phyloP scores from a whole-genome alignment of 176 grass and related monocot genomes.

The Juncus effusus region DNA sequence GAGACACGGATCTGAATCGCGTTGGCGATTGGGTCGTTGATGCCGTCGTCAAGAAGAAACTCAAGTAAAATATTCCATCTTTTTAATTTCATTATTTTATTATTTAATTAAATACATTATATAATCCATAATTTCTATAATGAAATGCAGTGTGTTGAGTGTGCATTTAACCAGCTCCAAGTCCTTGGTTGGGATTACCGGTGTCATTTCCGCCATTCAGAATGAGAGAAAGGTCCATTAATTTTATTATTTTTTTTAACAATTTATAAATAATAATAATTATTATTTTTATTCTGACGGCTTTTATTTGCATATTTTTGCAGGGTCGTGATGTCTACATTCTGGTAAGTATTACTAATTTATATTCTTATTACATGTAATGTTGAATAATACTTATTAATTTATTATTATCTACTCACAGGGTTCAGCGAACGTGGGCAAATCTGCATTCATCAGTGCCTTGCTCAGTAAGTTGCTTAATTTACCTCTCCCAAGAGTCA shows the following conservation, averaged over 20 bases:
- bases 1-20: constrained; percentile 82
- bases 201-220: constrained; percentile 90
- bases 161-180: constrained; percentile 96
- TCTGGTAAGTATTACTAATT: constrained; percentile 46
- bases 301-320: constrained; percentile 16
- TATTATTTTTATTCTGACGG: no score
- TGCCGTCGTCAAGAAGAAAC: constrained; percentile 69
- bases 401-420: constrained; percentile 25
- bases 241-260: not conserved
- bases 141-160: constrained; percentile 53
- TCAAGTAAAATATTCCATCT: not conserved
- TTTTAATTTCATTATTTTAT: not conserved
- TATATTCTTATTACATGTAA: constrained; percentile 3
- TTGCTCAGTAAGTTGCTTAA: constrained; percentile 56
- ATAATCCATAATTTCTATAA: no score
- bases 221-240: constrained; percentile 78
- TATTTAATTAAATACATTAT: no score
- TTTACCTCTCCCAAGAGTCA: not conserved
- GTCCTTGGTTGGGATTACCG: constrained; percentile 85
- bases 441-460: constrained; percentile 95
- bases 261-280: not conserved
- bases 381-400: no score
- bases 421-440: constrained; percentile 97
- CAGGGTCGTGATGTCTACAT: constrained; percentile 95
- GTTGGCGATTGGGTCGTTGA: constrained; percentile 90